These are phyloP conservation scores for Paraphoma chrysanthemicola DNA, from an alignment of 2,329 filamentous ascomycete species.

Conservation along the genomic window DNA sequence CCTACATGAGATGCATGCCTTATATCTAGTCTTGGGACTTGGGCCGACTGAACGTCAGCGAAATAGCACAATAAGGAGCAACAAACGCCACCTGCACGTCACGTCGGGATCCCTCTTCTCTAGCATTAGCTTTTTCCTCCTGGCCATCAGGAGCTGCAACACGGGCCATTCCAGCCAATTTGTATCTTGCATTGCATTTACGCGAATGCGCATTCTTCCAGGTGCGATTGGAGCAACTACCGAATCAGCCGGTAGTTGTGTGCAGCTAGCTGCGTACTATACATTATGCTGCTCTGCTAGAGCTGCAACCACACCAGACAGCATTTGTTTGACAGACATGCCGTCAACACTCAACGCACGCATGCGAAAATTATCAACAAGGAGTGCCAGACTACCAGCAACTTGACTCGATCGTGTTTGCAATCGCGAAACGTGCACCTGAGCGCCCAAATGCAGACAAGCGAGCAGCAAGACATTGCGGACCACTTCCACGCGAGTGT, in stretches of 20 bases:
- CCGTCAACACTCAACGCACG: too few relatives aligned
- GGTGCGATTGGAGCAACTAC: constrained; percentile 2
- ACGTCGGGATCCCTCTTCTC: background rate
- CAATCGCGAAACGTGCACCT: background rate
- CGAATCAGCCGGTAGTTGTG: constrained; percentile 9
- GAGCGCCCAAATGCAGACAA: background rate
- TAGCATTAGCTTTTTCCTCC: background rate
- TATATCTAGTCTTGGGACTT: background rate
- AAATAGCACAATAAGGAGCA: too few relatives aligned
- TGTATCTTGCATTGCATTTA: background rate
- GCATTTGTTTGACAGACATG: too few relatives aligned
- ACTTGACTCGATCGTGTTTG: background rate
- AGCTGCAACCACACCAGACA: background rate
- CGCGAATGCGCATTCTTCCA: background rate
- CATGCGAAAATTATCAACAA: background rate
- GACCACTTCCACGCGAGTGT: background rate
- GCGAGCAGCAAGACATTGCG: background rate
- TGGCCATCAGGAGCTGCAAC: background rate
- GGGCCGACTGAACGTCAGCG: too few relatives aligned
- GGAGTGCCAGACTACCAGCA: background rate
- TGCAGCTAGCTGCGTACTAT: background rate
- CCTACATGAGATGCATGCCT: background rate
- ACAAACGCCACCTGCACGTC: background rate
- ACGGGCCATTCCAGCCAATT: background rate
- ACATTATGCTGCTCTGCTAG: background rate